Evolutionary conservation across 345 rosid species (phyloP), one percentile per base, ranked within the genome.

Genomic region (Atalantia buxifolia): DNA sequence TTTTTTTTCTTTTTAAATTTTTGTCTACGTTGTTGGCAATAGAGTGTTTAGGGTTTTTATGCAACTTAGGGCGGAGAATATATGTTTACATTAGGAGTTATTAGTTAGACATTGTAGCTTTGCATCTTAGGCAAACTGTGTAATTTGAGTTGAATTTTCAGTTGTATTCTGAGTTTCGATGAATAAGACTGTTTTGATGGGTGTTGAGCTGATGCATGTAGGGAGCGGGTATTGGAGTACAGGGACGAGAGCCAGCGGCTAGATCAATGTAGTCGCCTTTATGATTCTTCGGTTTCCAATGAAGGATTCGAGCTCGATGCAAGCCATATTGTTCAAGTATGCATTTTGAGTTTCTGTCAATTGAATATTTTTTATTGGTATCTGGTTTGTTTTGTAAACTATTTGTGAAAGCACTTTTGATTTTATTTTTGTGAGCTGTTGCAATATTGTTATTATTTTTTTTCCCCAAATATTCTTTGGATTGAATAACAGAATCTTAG

Each of bases 271-370:
- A 85, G 88, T 84, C 95, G 99, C n/a, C 95, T 94, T 33, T 94
- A 89, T 45, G 97, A 96, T 87, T 96, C 99, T 72, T 94, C 98
- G 14, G 87, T 94, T 76, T 89, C 92, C 18, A 92, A 88, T 84
- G 97, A 92, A 70, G 98, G 97, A 10, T 94, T 96, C 30, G 98
- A 92, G 87, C 87, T 86, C 67, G 98, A 96, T 85, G 97, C 98
- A 2, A 89, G 92, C 85, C 95, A 89, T 73, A 84, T 94, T 84
- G 86, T 94, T 79, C 99, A 91, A 97, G 99, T 95, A 75, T 38
- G 70, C 27, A 48, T 77, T 76, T n/a, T n/a, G 57, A 74, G 12
- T 56, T 79, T 35, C 8, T 50, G 24, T 18, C 24, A 28, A 50
- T 50, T 50, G 2, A 50, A 24, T 70, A 50, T 28, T 50, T 57